Percentiles rank a stretch among this genome's conserved stretches.
These are phyloP conservation scores for Juglanconis sp. DNA, from an alignment of 2,329 filamentous ascomycete genomes.

Conservation along the genomic window DNA sequence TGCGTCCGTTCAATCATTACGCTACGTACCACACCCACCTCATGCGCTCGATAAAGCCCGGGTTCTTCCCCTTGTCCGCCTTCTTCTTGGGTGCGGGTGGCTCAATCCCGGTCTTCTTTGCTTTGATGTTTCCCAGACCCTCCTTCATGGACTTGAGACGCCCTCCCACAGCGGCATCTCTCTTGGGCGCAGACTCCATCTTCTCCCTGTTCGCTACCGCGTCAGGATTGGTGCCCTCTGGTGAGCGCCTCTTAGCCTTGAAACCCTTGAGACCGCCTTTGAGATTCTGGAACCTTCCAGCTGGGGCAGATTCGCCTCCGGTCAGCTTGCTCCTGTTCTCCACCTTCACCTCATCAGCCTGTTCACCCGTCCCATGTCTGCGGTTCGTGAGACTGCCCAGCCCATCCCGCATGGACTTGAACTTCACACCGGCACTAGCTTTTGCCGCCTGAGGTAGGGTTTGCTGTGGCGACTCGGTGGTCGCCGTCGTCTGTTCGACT, in stretches of 20 bases:
- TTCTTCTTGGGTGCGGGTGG: background rate
- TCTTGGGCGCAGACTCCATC: background rate
- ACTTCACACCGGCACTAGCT: background rate
- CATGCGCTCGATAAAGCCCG: constrained; percentile 5
- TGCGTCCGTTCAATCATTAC: background rate
- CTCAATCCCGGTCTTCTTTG: background rate
- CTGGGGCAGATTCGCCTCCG: background rate
- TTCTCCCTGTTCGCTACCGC: background rate
- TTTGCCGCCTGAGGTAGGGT: background rate
- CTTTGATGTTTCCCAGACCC: background rate
- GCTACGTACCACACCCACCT: constrained; percentile 6
- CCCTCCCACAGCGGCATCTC: background rate
- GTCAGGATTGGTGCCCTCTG: background rate
- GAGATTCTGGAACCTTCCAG: constrained; percentile 1
- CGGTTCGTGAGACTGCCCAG: background rate
- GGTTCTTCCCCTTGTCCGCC: background rate
- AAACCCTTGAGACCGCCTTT: constrained; percentile 1
- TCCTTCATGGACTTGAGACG: background rate
- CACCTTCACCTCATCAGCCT: background rate
- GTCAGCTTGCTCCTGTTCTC: background rate
- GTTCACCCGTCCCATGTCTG: background rate
- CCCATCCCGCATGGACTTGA: constrained; percentile 2
- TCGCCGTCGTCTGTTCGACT: background rate
- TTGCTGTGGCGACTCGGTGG: background rate
- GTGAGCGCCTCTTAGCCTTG: constrained; percentile 2